Evolutionary conservation across 257 asterid species (phyloP).

Genomic region (Scutellaria minor): DNA sequence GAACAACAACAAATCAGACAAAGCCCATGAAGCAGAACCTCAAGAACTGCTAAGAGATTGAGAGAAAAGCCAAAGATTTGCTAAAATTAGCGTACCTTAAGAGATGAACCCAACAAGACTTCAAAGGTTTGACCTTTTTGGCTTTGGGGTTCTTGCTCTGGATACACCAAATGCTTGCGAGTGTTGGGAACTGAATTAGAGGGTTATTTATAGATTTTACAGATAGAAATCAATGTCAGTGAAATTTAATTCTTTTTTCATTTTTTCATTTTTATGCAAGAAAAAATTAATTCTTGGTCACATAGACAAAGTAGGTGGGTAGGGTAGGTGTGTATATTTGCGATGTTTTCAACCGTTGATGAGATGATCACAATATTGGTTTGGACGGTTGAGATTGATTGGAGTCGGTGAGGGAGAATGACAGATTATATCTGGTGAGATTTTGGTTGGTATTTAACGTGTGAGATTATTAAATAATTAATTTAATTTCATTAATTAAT

Average conservation of each 20-base stretch:
- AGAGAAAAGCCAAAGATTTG: slow-evolving; percentile 3
- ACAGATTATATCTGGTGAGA: slow-evolving; percentile 9
- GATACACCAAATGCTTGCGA: slow-evolving; percentile 34
- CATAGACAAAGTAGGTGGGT: slow-evolving; percentile 17
- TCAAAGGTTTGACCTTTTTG: slow-evolving; percentile 18
- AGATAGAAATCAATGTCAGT: background rate
- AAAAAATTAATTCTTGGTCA: slow-evolving; percentile 1
- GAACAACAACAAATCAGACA: background rate
- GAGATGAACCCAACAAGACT: slow-evolving; percentile 34
- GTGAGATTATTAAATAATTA: too few relatives aligned
- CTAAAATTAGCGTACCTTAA: slow-evolving; percentile 31
- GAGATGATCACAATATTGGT: background rate
- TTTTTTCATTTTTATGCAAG: too few relatives aligned
- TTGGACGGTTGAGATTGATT: slow-evolving; percentile 30
- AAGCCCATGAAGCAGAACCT: slow-evolving; percentile 26
- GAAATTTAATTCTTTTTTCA: too few relatives aligned
- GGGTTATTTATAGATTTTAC: slow-evolving; percentile 42
- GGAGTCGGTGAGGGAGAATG: slow-evolving; percentile 44
- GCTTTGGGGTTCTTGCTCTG: slow-evolving; percentile 21
- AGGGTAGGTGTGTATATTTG: slow-evolving; percentile 28
- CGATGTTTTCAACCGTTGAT: slow-evolving; percentile 36
- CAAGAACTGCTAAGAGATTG: background rate
- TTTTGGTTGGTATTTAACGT: background rate
- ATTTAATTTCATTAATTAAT: too few relatives aligned
- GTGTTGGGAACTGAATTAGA: slow-evolving; percentile 19